Base-by-base conservation (phyloP, 192 early-diverging fungal species). In the Paraglomus brasilianum region DNA sequence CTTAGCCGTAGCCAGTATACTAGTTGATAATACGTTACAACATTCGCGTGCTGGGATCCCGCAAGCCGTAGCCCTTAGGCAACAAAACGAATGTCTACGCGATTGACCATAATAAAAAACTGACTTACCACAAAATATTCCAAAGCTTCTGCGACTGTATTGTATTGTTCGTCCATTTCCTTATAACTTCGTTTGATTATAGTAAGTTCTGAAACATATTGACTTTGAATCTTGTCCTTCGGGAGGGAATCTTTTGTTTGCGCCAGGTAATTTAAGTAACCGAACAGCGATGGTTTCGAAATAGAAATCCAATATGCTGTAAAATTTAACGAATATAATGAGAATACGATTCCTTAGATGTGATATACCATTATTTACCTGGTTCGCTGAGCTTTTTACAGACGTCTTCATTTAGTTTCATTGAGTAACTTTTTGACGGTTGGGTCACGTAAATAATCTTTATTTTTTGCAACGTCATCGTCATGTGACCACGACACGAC, bases 11-110 rank as follows among this genome's bases (percentile, higher is more conserved):
- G 45, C 62, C 24, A 47, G 45, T 13, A 65, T 50, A 49, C 62
- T 49, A 65, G 62, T 50, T 65, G 22, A 65, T 49, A 65, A 65
- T 49, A 17, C 62, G 11, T n/a, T 50, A 65, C 62, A 65, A 65
- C 46, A 38, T 50, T 50, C 47, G 24, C 24, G 24, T 61, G 43
- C 8, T 61, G 59, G 5, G 19, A 61, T 61, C 59, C 19, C 59
- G 42, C 42, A 61, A 3, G 30, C 30, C 30, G 30, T 30, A 30
- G 30, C 30, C 3, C 1, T 30, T 30, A 30, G 19, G 42, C 10
- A 56, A 56, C 53, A 53, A 65, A 36, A 48, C 47, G 62, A 38
- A 65, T 50, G 62, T 49, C 30, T 50, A 65, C 47, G 17, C 62
- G 17, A 10, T 64, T 24, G 15, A 24, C 62, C 21, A 48, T 48